Conservation (phyloP, 2,329 filamentous ascomycete species). For the Daldinia sp. region DNA sequence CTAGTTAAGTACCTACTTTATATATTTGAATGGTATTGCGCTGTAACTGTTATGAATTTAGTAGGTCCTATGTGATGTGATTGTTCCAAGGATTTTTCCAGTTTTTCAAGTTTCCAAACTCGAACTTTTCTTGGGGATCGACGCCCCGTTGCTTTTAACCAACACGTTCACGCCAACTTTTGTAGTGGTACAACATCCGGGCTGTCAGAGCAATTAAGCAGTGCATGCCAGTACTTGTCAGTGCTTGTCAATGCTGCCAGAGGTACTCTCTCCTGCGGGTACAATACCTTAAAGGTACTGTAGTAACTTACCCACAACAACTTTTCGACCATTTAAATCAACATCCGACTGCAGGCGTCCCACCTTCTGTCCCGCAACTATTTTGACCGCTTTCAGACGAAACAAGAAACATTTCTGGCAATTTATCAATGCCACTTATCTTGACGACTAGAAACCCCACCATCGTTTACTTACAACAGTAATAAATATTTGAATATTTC, state of each 20-base stretch:
- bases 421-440: conserved; percentile 8
- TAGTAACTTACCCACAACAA: not conserved
- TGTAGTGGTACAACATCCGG: not conserved
- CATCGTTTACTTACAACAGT: not conserved
- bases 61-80: not conserved
- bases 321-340: not conserved
- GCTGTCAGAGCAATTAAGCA: not conserved
- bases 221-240: too few relatives aligned
- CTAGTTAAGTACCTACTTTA: not conserved
- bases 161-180: conserved; percentile 23
- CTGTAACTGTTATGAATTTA: not conserved
- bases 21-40: not conserved
- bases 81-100: not conserved
- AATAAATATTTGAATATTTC: not conserved
- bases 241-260: too few relatives aligned
- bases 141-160: not conserved
- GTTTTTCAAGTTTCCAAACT: not conserved
- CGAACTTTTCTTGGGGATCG: conserved; percentile 6
- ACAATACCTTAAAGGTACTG: too few relatives aligned
- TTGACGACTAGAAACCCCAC: not conserved
- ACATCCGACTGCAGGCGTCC: not conserved
- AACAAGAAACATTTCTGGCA: conserved; percentile 28
- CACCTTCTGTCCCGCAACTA: conserved; percentile 5
- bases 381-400: conserved; percentile 33
- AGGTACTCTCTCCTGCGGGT: too few relatives aligned